These are phyloP conservation scores for Amauroascus verrucosus DNA, from an alignment of 2,329 filamentous ascomycete genomes.

Conservation along the genomic window DNA sequence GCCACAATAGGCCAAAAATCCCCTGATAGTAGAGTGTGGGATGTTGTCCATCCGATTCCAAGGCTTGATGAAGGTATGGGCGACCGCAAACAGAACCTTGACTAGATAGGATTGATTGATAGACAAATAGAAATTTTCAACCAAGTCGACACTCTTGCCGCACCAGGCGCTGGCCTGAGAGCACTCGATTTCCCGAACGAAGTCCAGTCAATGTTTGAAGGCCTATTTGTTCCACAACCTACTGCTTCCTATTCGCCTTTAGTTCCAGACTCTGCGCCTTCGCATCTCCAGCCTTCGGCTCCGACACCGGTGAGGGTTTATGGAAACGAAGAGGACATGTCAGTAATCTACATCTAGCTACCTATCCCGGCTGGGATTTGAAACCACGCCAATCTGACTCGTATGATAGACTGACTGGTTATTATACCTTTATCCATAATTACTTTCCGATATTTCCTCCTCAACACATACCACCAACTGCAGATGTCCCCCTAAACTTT, in stretches of 20 bases:
- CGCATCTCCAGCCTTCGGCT: conserved; percentile 16
- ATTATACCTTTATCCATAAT: conserved; percentile 39
- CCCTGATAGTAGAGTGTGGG: conserved; percentile 9
- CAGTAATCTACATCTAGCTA: conserved; percentile 13
- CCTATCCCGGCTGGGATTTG: background rate
- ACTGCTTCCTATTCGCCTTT: conserved; percentile 21
- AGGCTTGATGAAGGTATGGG: conserved; percentile 17
- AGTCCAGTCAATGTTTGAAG: conserved; percentile 31
- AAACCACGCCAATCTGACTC: conserved; percentile 15
- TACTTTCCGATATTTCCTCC: conserved; percentile 39
- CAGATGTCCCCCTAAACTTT: conserved; percentile 28
- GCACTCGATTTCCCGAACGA: conserved; percentile 32
- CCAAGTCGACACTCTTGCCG: conserved; percentile 33
- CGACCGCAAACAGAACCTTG: background rate
- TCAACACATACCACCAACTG: conserved; percentile 22
- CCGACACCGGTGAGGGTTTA: conserved; percentile 31
- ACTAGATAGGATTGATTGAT: background rate
- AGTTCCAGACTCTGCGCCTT: conserved; percentile 23
- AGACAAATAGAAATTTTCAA: conserved; percentile 27
- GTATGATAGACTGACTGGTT: conserved; percentile 33
- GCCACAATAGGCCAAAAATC: conserved; percentile 3
- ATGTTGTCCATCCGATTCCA: conserved; percentile 11
- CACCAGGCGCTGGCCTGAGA: conserved; percentile 33
- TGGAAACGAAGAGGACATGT: conserved; percentile 35
- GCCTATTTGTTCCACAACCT: conserved; percentile 25